These are phyloP conservation scores for Zalaria obscura DNA, from an alignment of 2,329 filamentous ascomycete genomes.

Conservation along the genomic window DNA sequence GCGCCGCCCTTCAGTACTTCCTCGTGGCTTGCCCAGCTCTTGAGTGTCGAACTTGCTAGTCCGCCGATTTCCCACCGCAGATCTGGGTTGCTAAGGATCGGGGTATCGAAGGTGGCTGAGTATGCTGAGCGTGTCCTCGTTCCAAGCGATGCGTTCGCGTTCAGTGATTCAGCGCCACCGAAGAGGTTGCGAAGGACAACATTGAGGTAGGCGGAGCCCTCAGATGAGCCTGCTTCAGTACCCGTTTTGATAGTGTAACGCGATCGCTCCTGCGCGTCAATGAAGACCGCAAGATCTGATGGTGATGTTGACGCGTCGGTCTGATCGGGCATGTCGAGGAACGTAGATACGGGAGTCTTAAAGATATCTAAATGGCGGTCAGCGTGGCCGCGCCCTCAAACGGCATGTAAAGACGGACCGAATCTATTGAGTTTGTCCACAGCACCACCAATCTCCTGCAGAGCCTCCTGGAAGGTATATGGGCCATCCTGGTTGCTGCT, in stretches of 20 bases:
- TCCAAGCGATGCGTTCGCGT: constrained; percentile 73
- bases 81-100: constrained; percentile 73
- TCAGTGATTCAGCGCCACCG: constrained; percentile 81
- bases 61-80: constrained; percentile 65
- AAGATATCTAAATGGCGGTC: constrained; percentile 54
- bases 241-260: constrained; percentile 83
- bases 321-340: constrained; percentile 61
- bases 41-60: constrained; percentile 70
- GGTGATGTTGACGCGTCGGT: constrained; percentile 55
- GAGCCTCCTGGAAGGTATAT: constrained; percentile 68
- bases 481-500: constrained; percentile 49
- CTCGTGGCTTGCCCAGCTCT: constrained; percentile 88
- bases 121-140: constrained; percentile 87
- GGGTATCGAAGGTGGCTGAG: constrained; percentile 70
- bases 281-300: constrained; percentile 67
- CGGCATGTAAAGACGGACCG: constrained; percentile 33
- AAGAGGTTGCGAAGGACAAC: constrained; percentile 82
- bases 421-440: constrained; percentile 66
- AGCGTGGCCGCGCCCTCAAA: too few species aligned
- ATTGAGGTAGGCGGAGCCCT: constrained; percentile 86
- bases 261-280: constrained; percentile 66
- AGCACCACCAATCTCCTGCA: constrained; percentile 55
- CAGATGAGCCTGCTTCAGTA: constrained; percentile 84
- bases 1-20: constrained; percentile 70
- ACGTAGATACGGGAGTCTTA: constrained; percentile 67